Evolutionary conservation across 176 grass and related monocot genomes (phyloP).

Genomic region (Musa beccarii): DNA sequence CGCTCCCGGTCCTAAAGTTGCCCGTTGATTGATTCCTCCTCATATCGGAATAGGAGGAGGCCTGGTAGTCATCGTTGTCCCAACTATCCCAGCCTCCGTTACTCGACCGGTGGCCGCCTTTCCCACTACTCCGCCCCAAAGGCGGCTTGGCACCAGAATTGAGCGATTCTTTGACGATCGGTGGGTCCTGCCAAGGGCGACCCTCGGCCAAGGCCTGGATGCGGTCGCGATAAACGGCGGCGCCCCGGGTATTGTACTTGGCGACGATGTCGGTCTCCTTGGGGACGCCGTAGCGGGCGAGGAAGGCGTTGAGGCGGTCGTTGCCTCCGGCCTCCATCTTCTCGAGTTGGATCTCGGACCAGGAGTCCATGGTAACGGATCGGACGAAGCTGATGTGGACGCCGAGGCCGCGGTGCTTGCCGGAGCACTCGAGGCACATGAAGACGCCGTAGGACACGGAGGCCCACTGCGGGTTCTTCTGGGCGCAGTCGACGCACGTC

Average conservation of each 20-base stretch:
- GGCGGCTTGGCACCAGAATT: conserved; percentile 37
- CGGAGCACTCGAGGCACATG: conserved; percentile 99
- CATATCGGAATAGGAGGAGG: conserved; percentile 40
- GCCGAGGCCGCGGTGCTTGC: conserved; percentile 91
- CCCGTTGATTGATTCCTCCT: conserved; percentile 82
- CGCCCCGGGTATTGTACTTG: conserved; percentile 94
- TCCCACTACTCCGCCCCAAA: conserved; percentile 3
- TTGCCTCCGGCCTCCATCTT: conserved; percentile 94
- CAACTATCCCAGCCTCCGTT: conserved; percentile 75
- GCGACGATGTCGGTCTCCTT: conserved; percentile 77
- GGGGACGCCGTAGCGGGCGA: conserved; percentile 52
- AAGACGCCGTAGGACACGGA: conserved; percentile 88
- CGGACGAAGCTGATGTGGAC: conserved; percentile 98
- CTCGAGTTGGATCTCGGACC: conserved; percentile 90
- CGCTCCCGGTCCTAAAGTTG: conserved; percentile 26
- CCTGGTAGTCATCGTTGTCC: conserved; percentile 58
- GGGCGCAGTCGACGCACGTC: conserved; percentile 93
- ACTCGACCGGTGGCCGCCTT: neutral
- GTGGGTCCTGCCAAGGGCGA: conserved; percentile 59
- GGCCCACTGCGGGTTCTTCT: conserved; percentile 95
- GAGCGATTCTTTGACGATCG: conserved; percentile 61
- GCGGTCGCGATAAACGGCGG: conserved; percentile 67
- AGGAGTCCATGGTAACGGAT: conserved; percentile 97
- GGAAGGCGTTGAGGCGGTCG: conserved; percentile 91
- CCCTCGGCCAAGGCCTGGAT: conserved; percentile 75